A percentile compares a stretch with the other conserved stretches of the same genome.
Evolutionary conservation across 1,284 basidiomycete species (phyloP).

Genomic region (Puccinia novopanici): DNA sequence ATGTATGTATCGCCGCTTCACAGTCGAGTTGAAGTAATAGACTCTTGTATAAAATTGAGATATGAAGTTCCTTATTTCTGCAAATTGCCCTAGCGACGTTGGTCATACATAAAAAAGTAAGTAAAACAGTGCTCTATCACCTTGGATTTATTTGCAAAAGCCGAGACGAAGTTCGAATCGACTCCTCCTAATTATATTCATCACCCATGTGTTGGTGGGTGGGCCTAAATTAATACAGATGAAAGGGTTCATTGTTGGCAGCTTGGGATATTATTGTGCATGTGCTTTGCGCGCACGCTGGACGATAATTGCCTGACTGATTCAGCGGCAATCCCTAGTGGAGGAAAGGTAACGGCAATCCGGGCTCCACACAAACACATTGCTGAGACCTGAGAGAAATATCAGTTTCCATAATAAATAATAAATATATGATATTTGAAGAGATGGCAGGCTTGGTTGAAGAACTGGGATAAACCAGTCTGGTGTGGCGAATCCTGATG

Average conservation of each 20-base stretch:
- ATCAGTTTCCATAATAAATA: neutral
- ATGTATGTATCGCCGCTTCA: no score
- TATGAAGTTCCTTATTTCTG: constrained; percentile 2
- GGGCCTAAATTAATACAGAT: neutral
- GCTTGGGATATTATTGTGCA: neutral
- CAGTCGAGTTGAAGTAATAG: no score
- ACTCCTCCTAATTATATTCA: neutral
- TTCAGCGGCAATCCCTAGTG: no score
- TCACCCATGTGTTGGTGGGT: neutral
- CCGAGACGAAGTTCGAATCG: constrained; percentile 8
- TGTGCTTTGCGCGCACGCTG: neutral
- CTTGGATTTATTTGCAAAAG: neutral
- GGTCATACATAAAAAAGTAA: neutral
- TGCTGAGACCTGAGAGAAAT: neutral
- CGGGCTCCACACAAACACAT: neutral
- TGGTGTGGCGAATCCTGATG: neutral
- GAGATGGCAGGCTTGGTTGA: constrained; percentile 11
- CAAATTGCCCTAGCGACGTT: neutral
- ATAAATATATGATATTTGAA: neutral
- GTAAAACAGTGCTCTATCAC: no score
- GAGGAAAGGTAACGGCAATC: no score
- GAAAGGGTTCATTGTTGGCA: neutral
- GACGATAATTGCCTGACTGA: neutral
- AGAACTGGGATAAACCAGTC: constrained; percentile 7
- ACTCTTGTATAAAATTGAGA: neutral